phyloP scores from a whole-genome alignment of 2,329 filamentous ascomycete genomes.

The Hymenoscyphus occultus region DNA sequence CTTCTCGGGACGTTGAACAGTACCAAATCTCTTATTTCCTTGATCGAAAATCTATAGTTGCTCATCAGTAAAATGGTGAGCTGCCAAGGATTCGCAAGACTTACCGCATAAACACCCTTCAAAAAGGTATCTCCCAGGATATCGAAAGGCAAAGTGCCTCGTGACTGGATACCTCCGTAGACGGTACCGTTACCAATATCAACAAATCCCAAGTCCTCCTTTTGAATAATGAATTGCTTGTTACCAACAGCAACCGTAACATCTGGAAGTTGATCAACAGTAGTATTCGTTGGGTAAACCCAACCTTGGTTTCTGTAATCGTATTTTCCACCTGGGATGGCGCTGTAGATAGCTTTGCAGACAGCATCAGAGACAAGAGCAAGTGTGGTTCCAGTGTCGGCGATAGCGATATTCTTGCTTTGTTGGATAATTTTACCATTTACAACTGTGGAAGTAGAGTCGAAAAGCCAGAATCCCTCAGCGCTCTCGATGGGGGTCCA shows the following conservation, averaged over 20 bases:
- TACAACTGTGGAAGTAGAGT: conserved; percentile 54
- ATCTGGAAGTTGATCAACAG: conserved; percentile 52
- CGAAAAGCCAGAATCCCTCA: conserved; percentile 67
- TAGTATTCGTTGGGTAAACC: conserved; percentile 55
- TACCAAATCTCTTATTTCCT: conserved; percentile 54
- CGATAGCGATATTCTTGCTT: conserved; percentile 61
- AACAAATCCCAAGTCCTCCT: conserved; percentile 58
- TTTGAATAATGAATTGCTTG: conserved; percentile 54
- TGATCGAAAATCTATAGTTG: conserved; percentile 54
- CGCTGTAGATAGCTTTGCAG: conserved; percentile 59
- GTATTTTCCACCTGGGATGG: conserved; percentile 60
- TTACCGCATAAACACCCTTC: conserved; percentile 57
- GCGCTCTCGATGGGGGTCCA: conserved; percentile 62
- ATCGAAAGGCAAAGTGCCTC: conserved; percentile 52
- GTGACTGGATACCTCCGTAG: conserved; percentile 59
- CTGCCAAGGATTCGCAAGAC: conserved; percentile 23
- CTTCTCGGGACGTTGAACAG: conserved; percentile 46
- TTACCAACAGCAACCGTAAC: conserved; percentile 63
- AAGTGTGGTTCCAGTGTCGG: conserved; percentile 70
- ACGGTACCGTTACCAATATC: conserved; percentile 50
- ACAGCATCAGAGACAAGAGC: conserved; percentile 60
- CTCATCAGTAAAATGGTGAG: not conserved
- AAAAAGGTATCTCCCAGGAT: conserved; percentile 58
- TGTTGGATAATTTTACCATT: conserved; percentile 52
- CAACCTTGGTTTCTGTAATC: conserved; percentile 58